Conservation (phyloP, 148 eudicot genomes). For the Vaccinium corymbosum region DNA sequence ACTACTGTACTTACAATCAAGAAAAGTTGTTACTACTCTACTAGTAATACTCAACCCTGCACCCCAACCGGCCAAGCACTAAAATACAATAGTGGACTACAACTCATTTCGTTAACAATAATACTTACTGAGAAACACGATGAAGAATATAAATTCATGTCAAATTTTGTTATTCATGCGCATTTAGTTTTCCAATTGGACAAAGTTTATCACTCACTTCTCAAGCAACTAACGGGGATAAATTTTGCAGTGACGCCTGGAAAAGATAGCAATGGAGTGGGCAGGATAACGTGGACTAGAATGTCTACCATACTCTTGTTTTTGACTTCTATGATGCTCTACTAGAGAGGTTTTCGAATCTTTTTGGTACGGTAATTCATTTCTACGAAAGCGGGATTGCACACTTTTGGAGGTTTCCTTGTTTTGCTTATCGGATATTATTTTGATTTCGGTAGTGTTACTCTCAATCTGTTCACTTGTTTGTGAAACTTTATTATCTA, state of each 20-base stretch:
- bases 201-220: neutral
- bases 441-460: neutral
- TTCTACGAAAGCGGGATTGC: neutral
- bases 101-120: neutral
- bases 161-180: neutral
- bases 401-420: neutral
- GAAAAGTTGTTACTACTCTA: neutral
- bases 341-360: neutral
- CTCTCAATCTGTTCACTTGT: neutral
- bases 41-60: neutral
- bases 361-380: neutral
- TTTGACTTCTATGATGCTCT: constrained; percentile 13
- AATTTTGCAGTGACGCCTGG: constrained; percentile 9
- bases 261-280: neutral
- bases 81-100: neutral
- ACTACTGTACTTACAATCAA: neutral
- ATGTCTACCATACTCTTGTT: neutral
- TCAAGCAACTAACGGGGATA: neutral
- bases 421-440: neutral
- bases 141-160: neutral
- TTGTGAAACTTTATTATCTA: neutral
- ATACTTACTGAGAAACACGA: neutral
- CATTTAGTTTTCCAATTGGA: neutral
- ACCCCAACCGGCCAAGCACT: neutral
- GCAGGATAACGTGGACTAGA: constrained; percentile 7